Percentiles rank a stretch among this genome's conserved stretches.
Evolutionary conservation across 202 grass and related monocot genomes (phyloP).

Genomic region (Saccharum hybrid): DNA sequence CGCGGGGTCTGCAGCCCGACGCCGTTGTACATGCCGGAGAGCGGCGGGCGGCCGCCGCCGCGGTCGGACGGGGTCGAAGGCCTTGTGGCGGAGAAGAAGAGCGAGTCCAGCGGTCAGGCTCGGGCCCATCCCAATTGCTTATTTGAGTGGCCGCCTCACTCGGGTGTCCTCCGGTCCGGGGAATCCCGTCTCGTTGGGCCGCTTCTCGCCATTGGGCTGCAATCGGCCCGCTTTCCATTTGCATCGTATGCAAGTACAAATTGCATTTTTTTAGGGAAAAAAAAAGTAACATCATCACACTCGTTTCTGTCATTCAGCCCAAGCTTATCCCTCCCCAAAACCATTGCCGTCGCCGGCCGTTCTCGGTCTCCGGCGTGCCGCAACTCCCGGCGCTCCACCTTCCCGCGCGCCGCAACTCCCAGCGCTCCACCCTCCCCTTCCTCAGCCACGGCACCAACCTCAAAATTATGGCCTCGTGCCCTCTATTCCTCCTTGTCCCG

Average conservation of each 20-base stretch:
- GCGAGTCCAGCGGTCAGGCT: background rate
- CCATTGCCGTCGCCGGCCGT: background rate
- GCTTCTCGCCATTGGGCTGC: background rate
- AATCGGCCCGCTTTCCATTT: background rate
- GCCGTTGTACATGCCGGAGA: conserved; percentile 79
- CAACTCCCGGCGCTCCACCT: background rate
- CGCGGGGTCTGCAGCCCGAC: conserved; percentile 84
- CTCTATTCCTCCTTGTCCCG: conserved; percentile 15
- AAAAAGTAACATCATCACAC: too few relatives aligned
- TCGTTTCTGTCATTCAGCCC: too few relatives aligned
- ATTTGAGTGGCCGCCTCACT: too few relatives aligned
- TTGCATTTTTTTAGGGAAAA: too few relatives aligned
- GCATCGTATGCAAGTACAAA: too few relatives aligned
- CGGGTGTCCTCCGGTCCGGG: too few relatives aligned
- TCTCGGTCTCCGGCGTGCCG: too few relatives aligned
- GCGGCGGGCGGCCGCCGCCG: background rate
- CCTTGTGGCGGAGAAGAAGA: background rate
- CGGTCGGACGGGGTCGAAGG: background rate
- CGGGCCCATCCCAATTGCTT: too few relatives aligned
- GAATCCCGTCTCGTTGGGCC: too few relatives aligned
- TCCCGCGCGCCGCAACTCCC: background rate
- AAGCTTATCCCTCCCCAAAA: conserved; percentile 41
- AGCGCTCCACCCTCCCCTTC: background rate
- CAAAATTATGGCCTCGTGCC: conserved; percentile 35
- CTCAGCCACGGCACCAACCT: background rate